Evolutionary conservation across 2,329 filamentous ascomycete genomes (phyloP).

Genomic region (Talaromyces sp.): DNA sequence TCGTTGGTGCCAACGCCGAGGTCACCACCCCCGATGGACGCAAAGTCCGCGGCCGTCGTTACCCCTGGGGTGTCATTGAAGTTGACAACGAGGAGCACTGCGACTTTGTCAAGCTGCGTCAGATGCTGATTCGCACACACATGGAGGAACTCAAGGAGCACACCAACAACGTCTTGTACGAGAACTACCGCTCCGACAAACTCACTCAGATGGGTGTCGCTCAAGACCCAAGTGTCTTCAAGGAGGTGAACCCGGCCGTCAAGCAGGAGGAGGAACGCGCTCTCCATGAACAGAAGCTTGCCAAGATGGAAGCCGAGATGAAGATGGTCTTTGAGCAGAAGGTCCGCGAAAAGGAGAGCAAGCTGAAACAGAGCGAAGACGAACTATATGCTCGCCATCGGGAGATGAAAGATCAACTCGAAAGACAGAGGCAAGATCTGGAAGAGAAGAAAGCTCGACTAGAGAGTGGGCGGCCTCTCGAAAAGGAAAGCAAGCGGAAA

Average conservation of each 20-base stretch:
- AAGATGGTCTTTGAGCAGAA: slow-evolving; percentile 99
- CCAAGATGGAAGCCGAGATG: slow-evolving; percentile 99
- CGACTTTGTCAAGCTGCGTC: slow-evolving; percentile 98
- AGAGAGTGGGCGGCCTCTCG: slow-evolving; percentile 91
- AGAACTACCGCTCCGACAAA: slow-evolving; percentile 99
- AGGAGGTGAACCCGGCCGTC: slow-evolving; percentile 99
- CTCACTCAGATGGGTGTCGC: slow-evolving; percentile 97
- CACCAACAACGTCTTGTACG: slow-evolving; percentile 97
- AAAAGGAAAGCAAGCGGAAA: slow-evolving; percentile 99
- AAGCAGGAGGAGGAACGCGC: slow-evolving; percentile 99
- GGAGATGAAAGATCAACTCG: slow-evolving; percentile 99
- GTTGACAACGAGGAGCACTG: slow-evolving; percentile 99
- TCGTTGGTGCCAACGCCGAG: slow-evolving; percentile 95
- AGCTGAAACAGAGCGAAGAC: slow-evolving; percentile 98
- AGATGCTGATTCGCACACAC: slow-evolving; percentile 99
- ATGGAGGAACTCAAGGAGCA: slow-evolving; percentile 99
- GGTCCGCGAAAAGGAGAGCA: slow-evolving; percentile 99
- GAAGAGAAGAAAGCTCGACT: slow-evolving; percentile 97
- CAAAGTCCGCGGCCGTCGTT: slow-evolving; percentile 91
- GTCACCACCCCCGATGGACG: slow-evolving; percentile 87
- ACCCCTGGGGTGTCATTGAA: slow-evolving; percentile 98
- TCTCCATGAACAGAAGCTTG: slow-evolving; percentile 98
- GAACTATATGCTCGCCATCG: slow-evolving; percentile 96
- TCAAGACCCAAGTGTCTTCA: slow-evolving; percentile 98
- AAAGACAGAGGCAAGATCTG: slow-evolving; percentile 88